Conservation (phyloP, 1,284 basidiomycete genomes). For the Laetiporus sulphureus region DNA sequence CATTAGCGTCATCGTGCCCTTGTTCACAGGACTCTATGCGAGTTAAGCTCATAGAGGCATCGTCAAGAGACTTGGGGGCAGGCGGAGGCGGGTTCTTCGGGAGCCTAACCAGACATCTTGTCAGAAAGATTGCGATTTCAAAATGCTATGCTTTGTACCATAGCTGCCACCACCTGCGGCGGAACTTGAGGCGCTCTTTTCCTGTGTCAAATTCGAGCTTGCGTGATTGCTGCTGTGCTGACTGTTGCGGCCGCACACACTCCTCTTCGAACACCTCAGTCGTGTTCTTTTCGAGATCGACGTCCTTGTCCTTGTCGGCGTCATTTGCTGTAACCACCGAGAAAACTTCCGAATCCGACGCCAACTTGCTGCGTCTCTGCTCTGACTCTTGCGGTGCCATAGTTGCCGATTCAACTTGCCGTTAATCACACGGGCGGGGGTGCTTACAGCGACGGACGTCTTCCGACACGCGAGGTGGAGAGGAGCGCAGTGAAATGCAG, state of each 20-base stretch:
- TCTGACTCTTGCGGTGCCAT: background rate
- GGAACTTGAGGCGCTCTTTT: constrained; percentile 34
- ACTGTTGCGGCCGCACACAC: background rate
- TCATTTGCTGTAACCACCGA: background rate
- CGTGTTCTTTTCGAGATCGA: constrained; percentile 3
- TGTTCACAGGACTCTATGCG: background rate
- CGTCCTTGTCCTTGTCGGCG: constrained; percentile 1
- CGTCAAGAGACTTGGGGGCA: constrained; percentile 48
- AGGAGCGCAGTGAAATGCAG: too few relatives aligned
- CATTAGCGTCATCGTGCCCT: background rate
- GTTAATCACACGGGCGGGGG: background rate
- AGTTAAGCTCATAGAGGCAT: constrained; percentile 37
- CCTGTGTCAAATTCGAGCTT: constrained; percentile 41
- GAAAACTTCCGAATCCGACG: background rate
- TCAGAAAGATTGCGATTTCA: constrained; percentile 1
- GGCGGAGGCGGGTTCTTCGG: constrained; percentile 53
- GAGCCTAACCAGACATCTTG: constrained; percentile 33
- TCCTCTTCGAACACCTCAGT: background rate
- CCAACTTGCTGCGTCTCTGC: background rate
- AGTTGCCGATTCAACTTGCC: background rate
- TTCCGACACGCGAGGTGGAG: too few relatives aligned
- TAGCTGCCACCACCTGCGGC: constrained; percentile 44
- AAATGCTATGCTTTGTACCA: constrained; percentile 24
- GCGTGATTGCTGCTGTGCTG: constrained; percentile 7
- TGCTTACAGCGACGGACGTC: too few relatives aligned